Conservation (phyloP, 805 yeast genomes). For the Zygoascus biomembranicola region DNA sequence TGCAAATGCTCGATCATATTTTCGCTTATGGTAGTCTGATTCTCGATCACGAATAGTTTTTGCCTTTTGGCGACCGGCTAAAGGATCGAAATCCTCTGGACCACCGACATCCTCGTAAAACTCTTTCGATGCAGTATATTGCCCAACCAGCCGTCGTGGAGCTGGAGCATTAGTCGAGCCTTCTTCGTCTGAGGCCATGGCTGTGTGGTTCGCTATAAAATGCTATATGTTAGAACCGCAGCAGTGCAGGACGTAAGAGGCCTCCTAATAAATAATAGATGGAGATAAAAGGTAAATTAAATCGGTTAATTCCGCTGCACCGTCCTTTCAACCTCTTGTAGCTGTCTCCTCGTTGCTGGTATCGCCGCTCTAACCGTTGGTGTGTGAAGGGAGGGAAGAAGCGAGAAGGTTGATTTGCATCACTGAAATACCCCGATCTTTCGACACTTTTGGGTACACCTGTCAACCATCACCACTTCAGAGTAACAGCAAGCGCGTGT, state of each 20-base stretch:
- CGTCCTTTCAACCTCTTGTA: too few relatives aligned
- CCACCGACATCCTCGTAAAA: conserved; percentile 25
- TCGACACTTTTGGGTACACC: not conserved
- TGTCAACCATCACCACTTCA: not conserved
- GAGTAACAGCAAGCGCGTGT: not conserved
- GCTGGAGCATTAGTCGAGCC: not conserved
- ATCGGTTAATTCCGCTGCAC: too few relatives aligned
- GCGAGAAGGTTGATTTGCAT: too few relatives aligned
- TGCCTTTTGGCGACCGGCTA: conserved; percentile 17
- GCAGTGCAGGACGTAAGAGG: too few relatives aligned
- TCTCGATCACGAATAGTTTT: conserved; percentile 31
- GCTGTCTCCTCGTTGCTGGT: too few relatives aligned
- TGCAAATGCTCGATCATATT: conserved; percentile 27
- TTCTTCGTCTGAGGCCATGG: not conserved
- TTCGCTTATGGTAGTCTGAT: conserved; percentile 41
- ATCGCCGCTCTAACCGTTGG: too few relatives aligned
- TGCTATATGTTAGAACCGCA: too few relatives aligned
- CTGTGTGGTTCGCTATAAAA: too few relatives aligned
- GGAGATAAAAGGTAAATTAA: too few relatives aligned
- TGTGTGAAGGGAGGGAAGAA: too few relatives aligned
- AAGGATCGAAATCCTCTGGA: conserved; percentile 27
- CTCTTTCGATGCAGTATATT: conserved; percentile 35
- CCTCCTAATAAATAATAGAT: too few relatives aligned
- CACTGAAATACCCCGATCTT: not conserved
- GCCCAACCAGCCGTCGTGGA: conserved; percentile 23